Evolutionary conservation across 768 basidiomycete genomes (phyloP).

Genomic region (Boletus patriciae): DNA sequence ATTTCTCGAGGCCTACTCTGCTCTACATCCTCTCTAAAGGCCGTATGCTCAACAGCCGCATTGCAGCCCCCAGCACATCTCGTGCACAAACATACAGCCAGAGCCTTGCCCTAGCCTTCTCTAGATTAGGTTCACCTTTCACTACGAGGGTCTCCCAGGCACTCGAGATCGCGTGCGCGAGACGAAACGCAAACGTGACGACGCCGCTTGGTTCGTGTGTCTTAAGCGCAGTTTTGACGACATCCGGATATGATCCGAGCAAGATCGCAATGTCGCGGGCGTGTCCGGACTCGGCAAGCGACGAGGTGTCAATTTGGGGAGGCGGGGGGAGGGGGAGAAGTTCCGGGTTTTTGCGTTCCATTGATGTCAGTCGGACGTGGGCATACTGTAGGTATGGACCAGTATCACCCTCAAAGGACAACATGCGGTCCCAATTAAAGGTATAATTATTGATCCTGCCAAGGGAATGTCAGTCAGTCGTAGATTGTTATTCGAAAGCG

Average conservation of each 20-base stretch:
- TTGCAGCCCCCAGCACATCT: constrained; percentile 84
- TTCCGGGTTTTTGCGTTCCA: constrained; percentile 88
- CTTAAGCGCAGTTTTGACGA: constrained; percentile 81
- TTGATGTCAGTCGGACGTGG: constrained; percentile 88
- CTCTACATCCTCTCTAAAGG: constrained; percentile 90
- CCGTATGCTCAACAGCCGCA: constrained; percentile 84
- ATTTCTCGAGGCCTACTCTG: too few species aligned
- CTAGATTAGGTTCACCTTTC: constrained; percentile 73
- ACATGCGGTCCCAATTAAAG: constrained; percentile 93
- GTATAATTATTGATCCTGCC: constrained; percentile 91
- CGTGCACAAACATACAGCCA: constrained; percentile 87
- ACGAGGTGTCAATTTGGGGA: constrained; percentile 62
- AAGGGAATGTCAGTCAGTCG: neutral
- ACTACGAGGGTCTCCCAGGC: constrained; percentile 93
- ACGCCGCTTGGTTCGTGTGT: constrained; percentile 88
- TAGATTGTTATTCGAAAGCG: constrained; percentile 17
- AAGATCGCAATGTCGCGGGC: constrained; percentile 84
- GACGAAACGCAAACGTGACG: constrained; percentile 85
- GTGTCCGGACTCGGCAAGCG: constrained; percentile 66
- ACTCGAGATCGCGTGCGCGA: constrained; percentile 85
- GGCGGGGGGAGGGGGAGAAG: constrained; percentile 74
- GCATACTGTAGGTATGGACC: constrained; percentile 97
- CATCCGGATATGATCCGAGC: constrained; percentile 89
- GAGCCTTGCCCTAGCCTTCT: constrained; percentile 80
- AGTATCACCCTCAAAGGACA: constrained; percentile 94